Conservation (phyloP, 148 eudicot species). For the Camellia sinensis region DNA sequence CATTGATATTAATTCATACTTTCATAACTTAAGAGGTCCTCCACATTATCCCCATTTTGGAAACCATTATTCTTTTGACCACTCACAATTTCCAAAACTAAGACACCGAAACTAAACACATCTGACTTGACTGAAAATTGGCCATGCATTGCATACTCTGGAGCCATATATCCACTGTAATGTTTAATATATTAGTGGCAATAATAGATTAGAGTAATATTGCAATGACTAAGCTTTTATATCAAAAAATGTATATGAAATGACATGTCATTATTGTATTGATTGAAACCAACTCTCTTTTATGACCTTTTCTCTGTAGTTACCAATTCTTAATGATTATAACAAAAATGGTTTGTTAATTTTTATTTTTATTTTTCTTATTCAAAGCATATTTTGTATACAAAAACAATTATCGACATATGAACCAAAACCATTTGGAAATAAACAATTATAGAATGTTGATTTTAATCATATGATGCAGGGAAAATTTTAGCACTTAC, state of each 20-base stretch:
- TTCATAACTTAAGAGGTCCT: slow-evolving; percentile 36
- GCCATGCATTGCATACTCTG: slow-evolving; percentile 36
- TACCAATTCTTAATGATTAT: too few relatives aligned
- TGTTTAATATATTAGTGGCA: neutral
- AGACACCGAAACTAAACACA: slow-evolving; percentile 44
- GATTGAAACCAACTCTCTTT: too few relatives aligned
- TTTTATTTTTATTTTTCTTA: neutral
- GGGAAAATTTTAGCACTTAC: slow-evolving; percentile 30
- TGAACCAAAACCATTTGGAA: too few relatives aligned
- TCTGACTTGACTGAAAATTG: slow-evolving; percentile 39
- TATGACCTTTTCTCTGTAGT: neutral
- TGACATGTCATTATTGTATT: too few relatives aligned
- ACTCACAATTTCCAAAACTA: slow-evolving; percentile 39
- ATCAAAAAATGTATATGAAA: neutral
- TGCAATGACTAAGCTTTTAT: too few relatives aligned
- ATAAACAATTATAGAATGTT: too few relatives aligned
- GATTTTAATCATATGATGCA: neutral
- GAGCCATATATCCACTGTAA: slow-evolving; percentile 44
- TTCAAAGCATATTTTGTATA: neutral
- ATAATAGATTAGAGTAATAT: neutral
- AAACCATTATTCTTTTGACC: slow-evolving; percentile 33
- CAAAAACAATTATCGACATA: too few relatives aligned
- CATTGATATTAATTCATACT: slow-evolving; percentile 13
- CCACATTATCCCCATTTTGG: neutral
- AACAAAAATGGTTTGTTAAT: neutral